Percentiles rank a stretch among this genome's conserved stretches.
Conservation (phyloP, 305 asterid genomes). For the Fraxinus sp. region DNA sequence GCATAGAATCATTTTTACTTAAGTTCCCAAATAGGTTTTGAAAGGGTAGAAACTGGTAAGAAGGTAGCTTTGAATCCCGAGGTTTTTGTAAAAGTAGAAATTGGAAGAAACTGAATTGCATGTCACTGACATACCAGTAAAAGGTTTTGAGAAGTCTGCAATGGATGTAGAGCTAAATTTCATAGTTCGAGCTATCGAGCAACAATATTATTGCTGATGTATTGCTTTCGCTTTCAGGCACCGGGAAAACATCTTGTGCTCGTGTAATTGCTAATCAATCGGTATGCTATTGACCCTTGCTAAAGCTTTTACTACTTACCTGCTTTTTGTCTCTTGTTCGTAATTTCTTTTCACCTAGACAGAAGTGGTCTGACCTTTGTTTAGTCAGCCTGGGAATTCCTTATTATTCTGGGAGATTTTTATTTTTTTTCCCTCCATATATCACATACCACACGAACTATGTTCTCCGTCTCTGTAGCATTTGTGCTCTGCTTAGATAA, state of each 20-base stretch:
- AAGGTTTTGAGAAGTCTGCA: slow-evolving; percentile 3
- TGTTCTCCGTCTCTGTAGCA: background rate
- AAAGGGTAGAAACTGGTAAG: background rate
- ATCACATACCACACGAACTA: slow-evolving; percentile 1
- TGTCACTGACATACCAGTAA: background rate
- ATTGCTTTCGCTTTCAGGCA: slow-evolving; percentile 64
- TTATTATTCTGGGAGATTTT: background rate
- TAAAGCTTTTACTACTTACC: slow-evolving; percentile 17
- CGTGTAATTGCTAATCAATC: slow-evolving; percentile 95
- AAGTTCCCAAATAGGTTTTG: background rate
- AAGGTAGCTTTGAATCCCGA: slow-evolving; percentile 5
- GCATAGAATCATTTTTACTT: background rate
- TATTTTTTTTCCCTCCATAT: background rate
- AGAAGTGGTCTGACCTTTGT: background rate
- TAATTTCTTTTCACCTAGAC: background rate
- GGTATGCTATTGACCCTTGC: slow-evolving; percentile 46
- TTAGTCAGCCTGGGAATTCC: background rate
- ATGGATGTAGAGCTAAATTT: background rate
- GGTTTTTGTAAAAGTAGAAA: background rate
- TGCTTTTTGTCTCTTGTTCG: slow-evolving; percentile 7
- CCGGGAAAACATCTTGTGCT: slow-evolving; percentile 98
- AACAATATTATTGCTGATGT: slow-evolving; percentile 19
- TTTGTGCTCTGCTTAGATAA: background rate
- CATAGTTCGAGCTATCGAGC: slow-evolving; percentile 8
- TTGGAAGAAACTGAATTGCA: background rate